Evolutionary conservation across 164 flowering plant genomes (phyloP), one percentile per base, ranked within the genome.

Genomic region (Liriodendron chinense): DNA sequence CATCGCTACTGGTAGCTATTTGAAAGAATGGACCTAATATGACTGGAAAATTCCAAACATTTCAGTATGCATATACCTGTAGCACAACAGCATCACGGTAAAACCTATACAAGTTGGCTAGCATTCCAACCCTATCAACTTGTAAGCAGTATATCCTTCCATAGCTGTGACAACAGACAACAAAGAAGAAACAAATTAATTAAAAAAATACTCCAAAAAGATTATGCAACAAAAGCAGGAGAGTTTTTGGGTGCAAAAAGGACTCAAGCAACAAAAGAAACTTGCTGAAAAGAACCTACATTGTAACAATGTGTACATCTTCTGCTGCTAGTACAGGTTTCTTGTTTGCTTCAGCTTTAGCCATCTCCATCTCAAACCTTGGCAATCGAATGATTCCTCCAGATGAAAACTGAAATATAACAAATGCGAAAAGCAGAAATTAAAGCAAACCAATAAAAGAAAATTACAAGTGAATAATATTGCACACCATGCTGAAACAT

Each of bases 111-210:
- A 79, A 82, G 82, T 91, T 92, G 72, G 92, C 92, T 62, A 86
- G 86, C 98, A 94, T 96, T 34, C 93, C 96, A 74, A 90, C 84
- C 80, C 86, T 87, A 82, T 94, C 99, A 77, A 94, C 91, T 88
- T 96, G 99, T 79, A 94, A 80, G 87, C 98, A 94, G 78, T 96
- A 96, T 83, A 96, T 91, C 81, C 98, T 88, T 69, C 98, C 98
- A 88, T 96, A 96, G 70, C 99, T 94, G 93, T 47, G 22, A 68
- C 20, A 8, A 43, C 21, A 21, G 57, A 72, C 7, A 34, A 72
- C 24, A 62, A 16, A 34, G 25, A 43, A 63, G 47, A 47, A 47
- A 59, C 43, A 16, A 23, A 65, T 21, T 73, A 34, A 47, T 12
- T 43, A 59, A 0, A 53, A 53, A 53, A 53, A 53, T 53, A 12